Percentiles rank a stretch among this genome's conserved stretches.
Evolutionary conservation across 768 basidiomycete species (phyloP).

Genomic region (Astraeus odoratus): DNA sequence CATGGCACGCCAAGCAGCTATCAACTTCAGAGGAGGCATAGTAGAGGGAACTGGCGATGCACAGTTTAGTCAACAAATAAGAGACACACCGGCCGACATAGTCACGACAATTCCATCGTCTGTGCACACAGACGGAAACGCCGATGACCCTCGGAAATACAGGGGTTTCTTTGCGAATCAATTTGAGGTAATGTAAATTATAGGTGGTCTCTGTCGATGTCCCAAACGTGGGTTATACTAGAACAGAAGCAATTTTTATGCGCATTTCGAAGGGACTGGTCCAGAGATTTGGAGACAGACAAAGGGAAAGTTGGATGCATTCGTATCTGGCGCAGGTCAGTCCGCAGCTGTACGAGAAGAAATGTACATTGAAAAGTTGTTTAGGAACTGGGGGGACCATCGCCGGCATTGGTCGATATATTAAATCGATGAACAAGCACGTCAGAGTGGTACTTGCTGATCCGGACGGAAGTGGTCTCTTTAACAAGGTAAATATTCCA

Average conservation of each 20-base stretch:
- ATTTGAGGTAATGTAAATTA: constrained; percentile 54
- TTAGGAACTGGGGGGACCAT: constrained; percentile 94
- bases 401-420: constrained; percentile 71
- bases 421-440: constrained; percentile 68
- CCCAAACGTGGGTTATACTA: constrained; percentile 18
- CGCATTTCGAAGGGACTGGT: constrained; percentile 85
- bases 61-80: constrained; percentile 28
- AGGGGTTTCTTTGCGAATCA: constrained; percentile 94
- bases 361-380: neutral
- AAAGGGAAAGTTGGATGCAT: constrained; percentile 72
- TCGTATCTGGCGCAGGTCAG: constrained; percentile 84
- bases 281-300: constrained; percentile 96
- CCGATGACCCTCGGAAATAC: constrained; percentile 39
- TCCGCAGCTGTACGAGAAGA: neutral
- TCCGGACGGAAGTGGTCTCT: constrained; percentile 91
- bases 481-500: constrained; percentile 64
- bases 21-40: constrained; percentile 54
- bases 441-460: constrained; percentile 76
- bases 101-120: constrained; percentile 45
- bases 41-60: constrained; percentile 7
- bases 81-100: constrained; percentile 43
- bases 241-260: constrained; percentile 86
- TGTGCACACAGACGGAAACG: constrained; percentile 28
- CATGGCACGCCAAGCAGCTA: constrained; percentile 74
- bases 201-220: no score